Percentiles rank a stretch among this genome's conserved stretches.
These are phyloP conservation scores for Cercospora zeina DNA, from an alignment of 2,329 filamentous ascomycete genomes.

Conservation along the genomic window DNA sequence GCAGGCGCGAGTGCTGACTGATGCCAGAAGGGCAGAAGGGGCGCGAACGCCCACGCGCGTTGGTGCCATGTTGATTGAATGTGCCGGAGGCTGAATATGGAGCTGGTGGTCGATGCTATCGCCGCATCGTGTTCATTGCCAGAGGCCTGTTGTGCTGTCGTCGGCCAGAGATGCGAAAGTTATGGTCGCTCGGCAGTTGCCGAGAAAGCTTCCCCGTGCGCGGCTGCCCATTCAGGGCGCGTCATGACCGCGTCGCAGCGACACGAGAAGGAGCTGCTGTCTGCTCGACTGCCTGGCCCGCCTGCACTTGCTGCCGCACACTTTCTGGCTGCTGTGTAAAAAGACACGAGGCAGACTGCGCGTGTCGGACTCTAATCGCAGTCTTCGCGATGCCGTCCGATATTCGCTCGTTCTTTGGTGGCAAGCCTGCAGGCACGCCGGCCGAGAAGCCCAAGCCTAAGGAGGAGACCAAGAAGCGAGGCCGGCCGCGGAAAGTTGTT, in stretches of 20 bases:
- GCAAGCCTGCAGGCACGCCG: conserved; percentile 64
- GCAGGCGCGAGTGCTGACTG: conserved; percentile 35
- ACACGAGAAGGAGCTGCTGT: conserved; percentile 3
- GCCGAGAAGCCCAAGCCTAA: conserved; percentile 33
- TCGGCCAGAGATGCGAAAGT: conserved; percentile 4
- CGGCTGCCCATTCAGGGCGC: conserved; percentile 6
- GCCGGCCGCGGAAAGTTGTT: conserved; percentile 64
- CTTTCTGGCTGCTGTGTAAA: neutral
- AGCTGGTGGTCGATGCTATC: neutral
- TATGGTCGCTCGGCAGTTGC: conserved; percentile 5
- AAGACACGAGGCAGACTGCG: neutral
- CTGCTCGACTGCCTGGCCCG: conserved; percentile 3
- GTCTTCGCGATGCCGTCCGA: conserved; percentile 69
- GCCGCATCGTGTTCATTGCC: neutral
- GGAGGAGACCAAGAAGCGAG: conserved; percentile 49
- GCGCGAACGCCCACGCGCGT: conserved; percentile 14
- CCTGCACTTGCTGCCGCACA: neutral
- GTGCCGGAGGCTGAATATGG: neutral
- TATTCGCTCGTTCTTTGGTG: conserved; percentile 87
- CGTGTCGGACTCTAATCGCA: neutral
- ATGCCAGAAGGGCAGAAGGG: conserved; percentile 31
- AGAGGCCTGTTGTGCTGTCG: neutral
- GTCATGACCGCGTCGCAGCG: conserved; percentile 14
- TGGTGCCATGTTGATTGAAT: neutral
- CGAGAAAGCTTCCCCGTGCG: conserved; percentile 1